Conservation (phyloP, 2,329 filamentous ascomycete genomes). For the Chrysoporthe austroafricana region DNA sequence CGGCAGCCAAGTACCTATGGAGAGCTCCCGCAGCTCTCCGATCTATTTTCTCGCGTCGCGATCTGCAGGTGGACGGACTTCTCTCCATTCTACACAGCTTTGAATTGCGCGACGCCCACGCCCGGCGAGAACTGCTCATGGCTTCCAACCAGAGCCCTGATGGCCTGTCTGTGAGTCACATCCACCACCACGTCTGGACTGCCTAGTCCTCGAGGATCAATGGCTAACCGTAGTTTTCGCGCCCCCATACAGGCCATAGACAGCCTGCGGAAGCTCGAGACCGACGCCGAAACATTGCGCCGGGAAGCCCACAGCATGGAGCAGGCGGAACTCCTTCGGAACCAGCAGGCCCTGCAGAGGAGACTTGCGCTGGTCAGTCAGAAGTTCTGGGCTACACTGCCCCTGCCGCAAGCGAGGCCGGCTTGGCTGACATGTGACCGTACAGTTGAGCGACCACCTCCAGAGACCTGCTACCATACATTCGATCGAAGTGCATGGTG, state of each 20-base stretch:
- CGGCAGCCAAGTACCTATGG: not conserved
- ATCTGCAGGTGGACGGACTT: not conserved
- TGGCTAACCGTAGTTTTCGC: slow-evolving; percentile 19
- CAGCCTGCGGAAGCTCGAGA: slow-evolving; percentile 46
- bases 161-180: slow-evolving; percentile 37
- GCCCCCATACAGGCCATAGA: slow-evolving; percentile 38
- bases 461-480: slow-evolving; percentile 87
- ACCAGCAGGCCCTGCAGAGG: slow-evolving; percentile 45
- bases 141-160: slow-evolving; percentile 38
- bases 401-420: not conserved
- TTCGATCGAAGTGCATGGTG: slow-evolving; percentile 81
- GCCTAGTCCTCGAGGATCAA: slow-evolving; percentile 28
- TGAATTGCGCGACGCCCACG: slow-evolving; percentile 8
- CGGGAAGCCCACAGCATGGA: slow-evolving; percentile 42
- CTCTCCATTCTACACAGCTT: not conserved
- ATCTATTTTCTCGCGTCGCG: slow-evolving; percentile 2
- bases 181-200: slow-evolving; percentile 30
- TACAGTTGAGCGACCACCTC: slow-evolving; percentile 77
- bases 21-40: slow-evolving; percentile 1
- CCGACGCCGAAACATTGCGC: slow-evolving; percentile 43
- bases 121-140: slow-evolving; percentile 36
- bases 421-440: slow-evolving; percentile 23
- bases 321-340: slow-evolving; percentile 35
- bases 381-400: not conserved
- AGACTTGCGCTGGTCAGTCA: slow-evolving; percentile 41